phyloP scores from a whole-genome alignment of 805 yeast genomes.

The Starmerella roubikii region DNA sequence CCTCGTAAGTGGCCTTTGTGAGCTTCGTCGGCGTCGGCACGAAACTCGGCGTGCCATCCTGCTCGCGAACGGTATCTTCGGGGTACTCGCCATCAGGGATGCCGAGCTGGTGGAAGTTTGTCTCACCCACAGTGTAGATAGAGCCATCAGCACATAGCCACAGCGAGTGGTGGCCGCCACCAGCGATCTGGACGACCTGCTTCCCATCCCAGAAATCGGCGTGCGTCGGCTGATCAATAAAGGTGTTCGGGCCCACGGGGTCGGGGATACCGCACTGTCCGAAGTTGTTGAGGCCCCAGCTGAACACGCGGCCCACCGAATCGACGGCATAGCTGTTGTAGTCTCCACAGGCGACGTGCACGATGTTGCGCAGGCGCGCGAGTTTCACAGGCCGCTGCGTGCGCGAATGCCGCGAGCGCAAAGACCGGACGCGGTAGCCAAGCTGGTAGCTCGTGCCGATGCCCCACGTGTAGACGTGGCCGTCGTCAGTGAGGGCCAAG shows the following conservation, averaged over 20 bases:
- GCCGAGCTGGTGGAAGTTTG: constrained; percentile 89
- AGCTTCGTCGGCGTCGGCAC: constrained; percentile 75
- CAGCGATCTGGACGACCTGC: constrained; percentile 46
- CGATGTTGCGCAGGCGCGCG: constrained; percentile 69
- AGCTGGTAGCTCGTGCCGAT: constrained; percentile 87
- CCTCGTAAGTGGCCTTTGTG: constrained; percentile 26
- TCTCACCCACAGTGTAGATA: constrained; percentile 76
- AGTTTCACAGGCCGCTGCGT: constrained; percentile 35
- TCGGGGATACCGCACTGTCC: constrained; percentile 82
- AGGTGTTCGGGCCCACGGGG: constrained; percentile 49
- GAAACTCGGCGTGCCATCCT: constrained; percentile 56
- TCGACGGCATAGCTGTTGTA: constrained; percentile 91
- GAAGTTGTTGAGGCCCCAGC: constrained; percentile 95
- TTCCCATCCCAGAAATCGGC: constrained; percentile 51
- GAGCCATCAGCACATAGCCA: constrained; percentile 63
- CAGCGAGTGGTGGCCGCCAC: constrained; percentile 90
- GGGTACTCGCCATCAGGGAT: constrained; percentile 56
- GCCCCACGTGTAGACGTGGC: constrained; percentile 94
- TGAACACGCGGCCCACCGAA: constrained; percentile 49
- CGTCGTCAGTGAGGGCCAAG: constrained; percentile 67
- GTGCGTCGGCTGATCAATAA: constrained; percentile 62
- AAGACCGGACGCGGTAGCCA: constrained; percentile 54
- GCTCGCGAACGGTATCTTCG: constrained; percentile 55
- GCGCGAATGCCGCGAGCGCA: constrained; percentile 41
- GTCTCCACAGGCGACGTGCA: constrained; percentile 81